Evolutionary conservation across 768 basidiomycete genomes (phyloP), one percentile per base, ranked within the genome.

Genomic region (Lactarius hatsudake): DNA sequence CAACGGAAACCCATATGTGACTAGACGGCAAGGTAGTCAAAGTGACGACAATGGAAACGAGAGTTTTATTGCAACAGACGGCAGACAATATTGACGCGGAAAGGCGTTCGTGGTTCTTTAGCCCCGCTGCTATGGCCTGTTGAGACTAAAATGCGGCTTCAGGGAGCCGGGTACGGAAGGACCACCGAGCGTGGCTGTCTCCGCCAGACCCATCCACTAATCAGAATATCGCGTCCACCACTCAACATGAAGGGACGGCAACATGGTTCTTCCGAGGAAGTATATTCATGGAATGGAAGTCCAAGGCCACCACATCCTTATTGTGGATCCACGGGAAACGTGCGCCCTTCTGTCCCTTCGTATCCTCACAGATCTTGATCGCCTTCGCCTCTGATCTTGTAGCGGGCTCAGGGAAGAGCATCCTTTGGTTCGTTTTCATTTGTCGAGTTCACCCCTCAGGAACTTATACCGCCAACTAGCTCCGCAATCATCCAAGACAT

Each of bases 281-380:
- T 23, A 51, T 51, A 23, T 51, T 13, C n/a, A 13, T 2, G 5
- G 23, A 26, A 51, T 51, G 48, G 48, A 51, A 51, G 48, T 13
- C 23, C 48, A 51, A 51, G 9, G 13, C 48, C 8, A 10, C 23
- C n/a, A 23, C 48, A 15, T 48, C 60, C 23, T 30, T 61, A 28
- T 34, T 61, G 17, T 61, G 60, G 60, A 6, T 61, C 32, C 40
- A 61, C 8, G 60, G 60, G 17, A 61, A 61, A 36, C 43, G 60
- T 61, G 17, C 40, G 60, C 6, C 36, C 4, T 12, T 40, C 36
- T 34, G 9, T 30, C 4, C 5, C 43, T 18, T 26, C 12, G 10
- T 6, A n/a, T 28, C 30, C 42, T 36, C 10, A 5, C 18, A 2
- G 17, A 56, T 30, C 3, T 20, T 51, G 36, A 61, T 51, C 30